phyloP scores from a whole-genome alignment of 192 early-diverging fungal species.

The Backusella liffmaniae region DNA sequence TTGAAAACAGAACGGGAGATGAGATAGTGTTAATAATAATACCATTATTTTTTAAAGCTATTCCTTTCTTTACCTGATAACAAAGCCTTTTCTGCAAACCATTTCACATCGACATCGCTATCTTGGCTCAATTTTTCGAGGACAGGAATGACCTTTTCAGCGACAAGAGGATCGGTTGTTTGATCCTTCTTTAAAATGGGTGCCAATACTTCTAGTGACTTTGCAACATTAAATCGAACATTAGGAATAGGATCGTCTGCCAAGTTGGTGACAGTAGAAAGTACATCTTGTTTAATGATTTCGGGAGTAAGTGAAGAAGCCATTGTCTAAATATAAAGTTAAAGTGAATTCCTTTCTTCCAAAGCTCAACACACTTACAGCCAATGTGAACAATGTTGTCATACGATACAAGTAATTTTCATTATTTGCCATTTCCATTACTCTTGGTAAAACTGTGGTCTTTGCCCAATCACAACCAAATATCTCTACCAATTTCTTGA shows the following conservation, averaged over 20 bases:
- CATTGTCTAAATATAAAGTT: slow-evolving; percentile 62
- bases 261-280: slow-evolving; percentile 83
- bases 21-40: not conserved
- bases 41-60: not conserved
- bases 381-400: slow-evolving; percentile 95
- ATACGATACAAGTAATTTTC: slow-evolving; percentile 96
- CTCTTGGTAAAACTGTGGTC: slow-evolving; percentile 90
- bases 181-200: slow-evolving; percentile 67
- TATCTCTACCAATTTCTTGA: slow-evolving; percentile 94
- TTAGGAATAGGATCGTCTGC: slow-evolving; percentile 96
- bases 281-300: slow-evolving; percentile 84
- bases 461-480: slow-evolving; percentile 99
- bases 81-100: slow-evolving; percentile 83
- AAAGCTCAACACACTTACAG: slow-evolving; percentile 50
- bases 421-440: slow-evolving; percentile 85
- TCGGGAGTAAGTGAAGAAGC: slow-evolving; percentile 83
- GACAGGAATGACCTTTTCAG: slow-evolving; percentile 74
- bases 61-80: slow-evolving; percentile 37
- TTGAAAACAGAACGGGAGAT: not conserved
- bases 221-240: slow-evolving; percentile 99
- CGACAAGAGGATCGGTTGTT: slow-evolving; percentile 60
- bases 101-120: slow-evolving; percentile 90
- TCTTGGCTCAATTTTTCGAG: slow-evolving; percentile 86
- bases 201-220: slow-evolving; percentile 84
- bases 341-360: no score